Conservation (phyloP, 192 early-diverging fungal species). For the Spizellomyces sp. region DNA sequence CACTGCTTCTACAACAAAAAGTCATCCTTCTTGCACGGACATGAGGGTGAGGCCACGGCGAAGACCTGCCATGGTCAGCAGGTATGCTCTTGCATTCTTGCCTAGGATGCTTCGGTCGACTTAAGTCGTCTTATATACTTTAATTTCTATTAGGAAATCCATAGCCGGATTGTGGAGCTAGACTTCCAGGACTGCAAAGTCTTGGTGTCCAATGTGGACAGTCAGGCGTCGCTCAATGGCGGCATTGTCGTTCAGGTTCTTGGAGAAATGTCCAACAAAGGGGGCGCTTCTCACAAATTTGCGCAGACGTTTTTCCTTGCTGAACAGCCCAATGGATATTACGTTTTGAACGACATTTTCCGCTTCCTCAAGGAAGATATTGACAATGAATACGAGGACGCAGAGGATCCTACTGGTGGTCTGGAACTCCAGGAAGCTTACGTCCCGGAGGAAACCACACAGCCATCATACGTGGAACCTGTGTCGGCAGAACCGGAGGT, state of each 20-base stretch:
- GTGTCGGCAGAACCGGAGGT: constrained; percentile 20
- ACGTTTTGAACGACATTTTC: constrained; percentile 92
- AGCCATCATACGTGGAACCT: constrained; percentile 1
- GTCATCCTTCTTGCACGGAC: constrained; percentile 80
- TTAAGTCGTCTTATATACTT: not conserved
- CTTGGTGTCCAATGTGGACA: constrained; percentile 84
- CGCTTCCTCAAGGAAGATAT: constrained; percentile 91
- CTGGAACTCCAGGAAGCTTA: constrained; percentile 24
- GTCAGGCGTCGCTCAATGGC: constrained; percentile 70
- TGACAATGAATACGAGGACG: constrained; percentile 53
- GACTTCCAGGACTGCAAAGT: constrained; percentile 88
- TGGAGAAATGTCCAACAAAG: constrained; percentile 88
- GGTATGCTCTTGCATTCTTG: constrained; percentile 34
- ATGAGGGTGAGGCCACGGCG: constrained; percentile 69
- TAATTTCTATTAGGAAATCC: constrained; percentile 70
- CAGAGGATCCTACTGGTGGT: constrained; percentile 25
- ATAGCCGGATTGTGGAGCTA: constrained; percentile 68
- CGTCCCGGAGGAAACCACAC: constrained; percentile 30
- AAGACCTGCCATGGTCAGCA: constrained; percentile 65
- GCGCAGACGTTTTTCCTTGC: constrained; percentile 91
- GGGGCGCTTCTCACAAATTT: constrained; percentile 79
- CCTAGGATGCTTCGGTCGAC: constrained; percentile 2
- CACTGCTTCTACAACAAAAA: constrained; percentile 89
- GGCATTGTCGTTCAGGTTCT: constrained; percentile 90
- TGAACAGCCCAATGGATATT: constrained; percentile 87